Evolutionary conservation across 2,329 filamentous ascomycete genomes (phyloP).

Genomic region (Diaporthe capsici): DNA sequence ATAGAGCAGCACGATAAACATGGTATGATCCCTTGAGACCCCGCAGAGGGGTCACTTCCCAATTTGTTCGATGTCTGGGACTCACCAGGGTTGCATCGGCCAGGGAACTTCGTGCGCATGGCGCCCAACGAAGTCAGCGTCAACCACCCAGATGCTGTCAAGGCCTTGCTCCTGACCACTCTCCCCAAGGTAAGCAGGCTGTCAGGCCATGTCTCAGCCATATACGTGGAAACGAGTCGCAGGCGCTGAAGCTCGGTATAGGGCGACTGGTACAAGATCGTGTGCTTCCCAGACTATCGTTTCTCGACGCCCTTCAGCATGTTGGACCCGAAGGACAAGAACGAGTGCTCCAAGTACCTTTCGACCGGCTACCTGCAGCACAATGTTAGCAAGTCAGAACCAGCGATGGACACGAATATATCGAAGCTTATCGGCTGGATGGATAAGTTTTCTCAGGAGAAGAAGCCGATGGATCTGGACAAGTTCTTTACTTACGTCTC

Average conservation of each 20-base stretch:
- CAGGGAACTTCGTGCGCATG: conserved; percentile 59
- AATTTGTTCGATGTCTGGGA: background rate
- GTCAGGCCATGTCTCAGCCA: no score
- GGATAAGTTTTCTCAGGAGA: conserved; percentile 39
- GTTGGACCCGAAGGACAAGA: conserved; percentile 52
- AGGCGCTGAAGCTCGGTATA: background rate
- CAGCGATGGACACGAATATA: conserved; percentile 41
- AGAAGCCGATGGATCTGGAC: conserved; percentile 44
- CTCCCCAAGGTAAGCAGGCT: conserved; percentile 51
- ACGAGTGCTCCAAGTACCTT: conserved; percentile 51
- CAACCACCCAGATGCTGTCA: conserved; percentile 57
- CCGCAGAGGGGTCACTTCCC: conserved; percentile 45
- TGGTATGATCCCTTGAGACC: conserved; percentile 6
- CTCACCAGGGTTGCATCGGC: background rate
- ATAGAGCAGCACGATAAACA: conserved; percentile 56
- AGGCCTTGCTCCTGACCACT: conserved; percentile 53
- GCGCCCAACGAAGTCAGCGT: conserved; percentile 60
- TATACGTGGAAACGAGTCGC: background rate
- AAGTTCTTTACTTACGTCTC: conserved; percentile 47
- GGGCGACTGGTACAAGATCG: conserved; percentile 52
- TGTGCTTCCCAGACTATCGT: conserved; percentile 55
- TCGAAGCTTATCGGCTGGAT: conserved; percentile 43
- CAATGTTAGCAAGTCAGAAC: conserved; percentile 47
- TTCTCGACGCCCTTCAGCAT: conserved; percentile 58
- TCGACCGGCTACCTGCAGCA: conserved; percentile 50